Percentiles rank a stretch among this genome's conserved stretches.
Evolutionary conservation across 257 asterid genomes (phyloP).

Genomic region (Solanum pennellii): DNA sequence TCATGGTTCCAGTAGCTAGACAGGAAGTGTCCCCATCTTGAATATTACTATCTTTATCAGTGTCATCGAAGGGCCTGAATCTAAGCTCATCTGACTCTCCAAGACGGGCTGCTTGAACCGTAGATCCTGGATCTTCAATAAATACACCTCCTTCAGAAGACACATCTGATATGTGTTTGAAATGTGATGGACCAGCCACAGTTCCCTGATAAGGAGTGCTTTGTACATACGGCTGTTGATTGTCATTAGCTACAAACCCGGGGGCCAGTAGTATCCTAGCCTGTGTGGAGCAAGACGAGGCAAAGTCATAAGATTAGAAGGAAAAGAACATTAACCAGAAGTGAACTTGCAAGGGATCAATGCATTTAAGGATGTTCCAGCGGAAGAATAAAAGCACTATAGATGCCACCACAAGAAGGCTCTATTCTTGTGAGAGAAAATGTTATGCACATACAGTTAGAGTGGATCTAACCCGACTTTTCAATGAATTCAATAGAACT

Average conservation of each 20-base stretch:
- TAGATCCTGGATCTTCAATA: conserved; percentile 17
- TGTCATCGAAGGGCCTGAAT: conserved; percentile 20
- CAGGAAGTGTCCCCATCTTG: conserved; percentile 72
- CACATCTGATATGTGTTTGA: conserved; percentile 9
- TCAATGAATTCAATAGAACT: neutral
- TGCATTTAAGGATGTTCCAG: neutral
- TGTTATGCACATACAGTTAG: neutral
- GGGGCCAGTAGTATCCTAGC: conserved; percentile 83
- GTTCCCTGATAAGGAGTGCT: conserved; percentile 15
- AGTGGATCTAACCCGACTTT: neutral
- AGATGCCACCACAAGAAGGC: neutral
- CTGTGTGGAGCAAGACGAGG: conserved; percentile 21
- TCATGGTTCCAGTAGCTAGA: conserved; percentile 72
- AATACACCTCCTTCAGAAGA: conserved; percentile 5
- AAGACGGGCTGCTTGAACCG: conserved; percentile 14
- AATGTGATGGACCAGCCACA: conserved; percentile 17
- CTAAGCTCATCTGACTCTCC: conserved; percentile 19
- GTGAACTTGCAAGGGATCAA: neutral
- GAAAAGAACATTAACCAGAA: neutral
- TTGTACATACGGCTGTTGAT: conserved; percentile 27
- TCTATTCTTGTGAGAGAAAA: neutral
- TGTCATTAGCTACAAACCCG: conserved; percentile 32
- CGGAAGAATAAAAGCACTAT: neutral
- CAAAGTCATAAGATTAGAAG: neutral
- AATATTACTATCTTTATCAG: conserved; percentile 49